These are phyloP conservation scores for Didymella exigua DNA, from an alignment of 2,329 filamentous ascomycete species.

Conservation along the genomic window DNA sequence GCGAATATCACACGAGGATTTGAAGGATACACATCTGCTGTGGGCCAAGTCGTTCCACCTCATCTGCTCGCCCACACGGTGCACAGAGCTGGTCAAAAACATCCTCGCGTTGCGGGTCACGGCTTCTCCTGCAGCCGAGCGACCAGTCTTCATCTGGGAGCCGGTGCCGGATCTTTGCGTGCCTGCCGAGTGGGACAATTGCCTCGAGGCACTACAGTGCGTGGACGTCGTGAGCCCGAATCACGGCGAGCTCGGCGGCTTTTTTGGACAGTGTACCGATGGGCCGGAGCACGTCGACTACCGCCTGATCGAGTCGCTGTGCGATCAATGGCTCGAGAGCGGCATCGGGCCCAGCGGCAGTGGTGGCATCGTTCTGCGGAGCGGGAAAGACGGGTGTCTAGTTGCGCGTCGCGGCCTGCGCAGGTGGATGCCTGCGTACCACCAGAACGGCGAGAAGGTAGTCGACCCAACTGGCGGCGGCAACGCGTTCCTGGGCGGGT, in stretches of 20 bases:
- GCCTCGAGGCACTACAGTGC: slow-evolving; percentile 57
- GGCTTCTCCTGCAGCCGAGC: slow-evolving; percentile 25
- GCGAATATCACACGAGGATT: slow-evolving; percentile 74
- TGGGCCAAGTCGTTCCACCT: slow-evolving; percentile 82
- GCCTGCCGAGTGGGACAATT: slow-evolving; percentile 64
- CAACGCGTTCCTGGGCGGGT: slow-evolving; percentile 79
- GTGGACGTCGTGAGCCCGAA: slow-evolving; percentile 77
- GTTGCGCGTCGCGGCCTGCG: slow-evolving; percentile 47
- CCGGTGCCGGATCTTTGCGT: slow-evolving; percentile 89
- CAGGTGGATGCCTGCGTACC: slow-evolving; percentile 80
- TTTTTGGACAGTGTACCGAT: slow-evolving; percentile 67
- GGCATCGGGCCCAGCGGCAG: slow-evolving; percentile 44
- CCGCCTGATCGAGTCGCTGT: slow-evolving; percentile 50
- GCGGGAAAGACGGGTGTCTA: slow-evolving; percentile 73
- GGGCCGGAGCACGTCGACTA: slow-evolving; percentile 45
- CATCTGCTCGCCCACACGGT: slow-evolving; percentile 79
- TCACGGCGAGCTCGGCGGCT: slow-evolving; percentile 82
- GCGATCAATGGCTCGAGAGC: slow-evolving; percentile 44
- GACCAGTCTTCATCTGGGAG: slow-evolving; percentile 87
- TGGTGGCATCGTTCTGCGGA: slow-evolving; percentile 70
- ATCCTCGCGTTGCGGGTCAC: slow-evolving; percentile 63
- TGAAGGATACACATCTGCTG: slow-evolving; percentile 67
- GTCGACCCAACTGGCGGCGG: slow-evolving; percentile 95
- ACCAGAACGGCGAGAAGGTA: slow-evolving; percentile 63
- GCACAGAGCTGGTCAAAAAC: slow-evolving; percentile 74